phyloP scores from a whole-genome alignment of 83 land plant genomes.

The Thuja plicata region DNA sequence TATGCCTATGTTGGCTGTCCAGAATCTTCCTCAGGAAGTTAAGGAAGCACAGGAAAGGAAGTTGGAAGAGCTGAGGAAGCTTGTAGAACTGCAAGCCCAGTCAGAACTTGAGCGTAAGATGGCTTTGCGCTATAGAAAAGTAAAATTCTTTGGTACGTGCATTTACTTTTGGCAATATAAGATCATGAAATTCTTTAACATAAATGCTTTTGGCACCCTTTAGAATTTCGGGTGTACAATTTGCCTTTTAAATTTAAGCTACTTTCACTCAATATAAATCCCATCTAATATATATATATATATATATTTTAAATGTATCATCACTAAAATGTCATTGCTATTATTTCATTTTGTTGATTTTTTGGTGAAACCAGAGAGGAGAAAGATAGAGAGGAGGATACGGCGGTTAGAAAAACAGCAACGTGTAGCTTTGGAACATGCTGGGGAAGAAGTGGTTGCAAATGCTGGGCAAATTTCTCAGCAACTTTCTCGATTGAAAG shows the following conservation, averaged over 20 bases:
- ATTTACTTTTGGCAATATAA: not conserved
- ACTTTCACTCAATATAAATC: not conserved
- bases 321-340: not conserved
- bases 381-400: slow-evolving; percentile 93
- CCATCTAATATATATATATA: not conserved
- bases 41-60: slow-evolving; percentile 80
- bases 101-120: slow-evolving; percentile 77
- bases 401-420: slow-evolving; percentile 87
- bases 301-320: too few relatives aligned
- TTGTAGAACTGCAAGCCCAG: slow-evolving; percentile 67
- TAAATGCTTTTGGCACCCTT: not conserved
- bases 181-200: not conserved
- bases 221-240: not conserved
- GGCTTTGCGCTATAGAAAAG: slow-evolving; percentile 76
- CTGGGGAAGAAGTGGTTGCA: slow-evolving; percentile 34
- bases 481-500: slow-evolving; percentile 77
- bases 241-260: not conserved
- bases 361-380: slow-evolving; percentile 61
- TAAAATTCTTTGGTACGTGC: slow-evolving; percentile 91
- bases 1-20: slow-evolving; percentile 9
- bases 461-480: slow-evolving; percentile 42
- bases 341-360: not conserved
- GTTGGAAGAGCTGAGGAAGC: slow-evolving; percentile 78
- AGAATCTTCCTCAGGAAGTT: slow-evolving; percentile 82
- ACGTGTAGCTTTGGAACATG: slow-evolving; percentile 60